phyloP scores from a whole-genome alignment of 2,329 filamentous ascomycete genomes.

The Gyromitra esculenta region DNA sequence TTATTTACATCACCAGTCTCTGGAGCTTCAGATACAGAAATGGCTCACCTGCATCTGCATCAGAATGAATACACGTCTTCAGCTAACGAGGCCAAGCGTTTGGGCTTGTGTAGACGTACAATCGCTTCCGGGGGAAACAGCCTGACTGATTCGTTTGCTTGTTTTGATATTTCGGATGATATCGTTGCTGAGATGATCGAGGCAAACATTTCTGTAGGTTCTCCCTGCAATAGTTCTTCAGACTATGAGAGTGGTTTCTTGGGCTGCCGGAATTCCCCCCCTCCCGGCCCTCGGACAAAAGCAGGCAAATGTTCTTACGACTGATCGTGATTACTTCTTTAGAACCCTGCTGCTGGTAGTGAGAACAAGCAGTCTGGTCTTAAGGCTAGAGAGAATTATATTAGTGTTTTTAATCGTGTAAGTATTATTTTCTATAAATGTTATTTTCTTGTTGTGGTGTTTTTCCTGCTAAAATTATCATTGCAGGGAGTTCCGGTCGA shows the following conservation, averaged over 20 bases:
- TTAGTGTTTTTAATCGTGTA: neutral
- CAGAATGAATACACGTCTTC: neutral
- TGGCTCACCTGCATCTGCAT: neutral
- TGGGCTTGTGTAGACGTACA: neutral
- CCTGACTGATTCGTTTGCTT: neutral
- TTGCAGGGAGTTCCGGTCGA: slow-evolving; percentile 17
- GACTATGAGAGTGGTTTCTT: neutral
- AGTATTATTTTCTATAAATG: too few species aligned
- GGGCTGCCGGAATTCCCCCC: neutral
- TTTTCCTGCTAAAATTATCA: slow-evolving; percentile 5
- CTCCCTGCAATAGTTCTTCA: neutral
- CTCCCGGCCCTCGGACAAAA: neutral
- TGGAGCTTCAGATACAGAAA: too few species aligned
- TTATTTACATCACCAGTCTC: too few species aligned
- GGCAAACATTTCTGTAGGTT: neutral
- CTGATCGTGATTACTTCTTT: too few species aligned
- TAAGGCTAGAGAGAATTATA: neutral
- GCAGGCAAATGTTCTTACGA: too few species aligned
- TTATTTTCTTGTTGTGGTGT: neutral
- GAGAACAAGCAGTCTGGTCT: neutral
- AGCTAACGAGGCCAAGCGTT: neutral
- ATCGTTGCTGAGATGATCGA: too few species aligned
- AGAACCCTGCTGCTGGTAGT: neutral
- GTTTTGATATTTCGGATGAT: too few species aligned
- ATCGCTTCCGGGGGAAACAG: neutral